Percentiles rank a stretch among this genome's conserved stretches.
Conservation (phyloP, 352 stramenopile genomes). For the Discostella stelligera region DNA sequence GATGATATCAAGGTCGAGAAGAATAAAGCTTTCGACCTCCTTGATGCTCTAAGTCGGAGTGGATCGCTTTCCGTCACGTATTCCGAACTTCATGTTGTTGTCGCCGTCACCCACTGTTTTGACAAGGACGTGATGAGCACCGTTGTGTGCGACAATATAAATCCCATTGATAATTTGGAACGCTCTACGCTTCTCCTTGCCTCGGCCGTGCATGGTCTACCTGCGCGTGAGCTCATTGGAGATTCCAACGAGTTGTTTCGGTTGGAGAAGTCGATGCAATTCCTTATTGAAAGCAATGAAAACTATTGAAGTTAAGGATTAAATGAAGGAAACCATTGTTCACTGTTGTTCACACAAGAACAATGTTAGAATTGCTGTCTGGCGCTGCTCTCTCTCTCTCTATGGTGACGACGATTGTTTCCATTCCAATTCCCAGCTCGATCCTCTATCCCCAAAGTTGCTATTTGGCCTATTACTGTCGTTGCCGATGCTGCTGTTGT, state of each 20-base stretch:
- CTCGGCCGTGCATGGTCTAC: conserved; percentile 72
- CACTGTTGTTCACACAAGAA: too few species aligned
- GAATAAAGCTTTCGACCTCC: conserved; percentile 83
- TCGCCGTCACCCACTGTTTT: conserved; percentile 83
- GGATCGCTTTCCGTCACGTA: conserved; percentile 75
- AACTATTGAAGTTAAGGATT: too few species aligned
- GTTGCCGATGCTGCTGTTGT: too few species aligned
- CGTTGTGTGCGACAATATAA: conserved; percentile 82
- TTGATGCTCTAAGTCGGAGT: conserved; percentile 82
- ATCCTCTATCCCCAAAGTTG: not conserved
- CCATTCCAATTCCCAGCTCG: not conserved
- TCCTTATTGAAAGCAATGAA: not conserved
- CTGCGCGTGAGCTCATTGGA: conserved; percentile 44
- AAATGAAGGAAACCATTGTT: too few species aligned
- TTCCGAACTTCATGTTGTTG: conserved; percentile 81
- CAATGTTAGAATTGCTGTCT: too few species aligned
- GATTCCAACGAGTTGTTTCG: conserved; percentile 31
- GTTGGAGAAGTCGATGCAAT: conserved; percentile 9
- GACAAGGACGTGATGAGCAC: conserved; percentile 81
- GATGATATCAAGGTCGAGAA: conserved; percentile 59
- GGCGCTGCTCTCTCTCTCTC: too few species aligned
- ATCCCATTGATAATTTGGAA: conserved; percentile 85
- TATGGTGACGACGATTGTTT: not conserved
- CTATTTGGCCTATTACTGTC: not conserved
- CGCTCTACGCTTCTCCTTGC: conserved; percentile 76